Percentiles rank a stretch among this genome's conserved stretches.
These are phyloP conservation scores for Pleurotus sapidus DNA, from an alignment of 768 basidiomycete species.

Conservation along the genomic window DNA sequence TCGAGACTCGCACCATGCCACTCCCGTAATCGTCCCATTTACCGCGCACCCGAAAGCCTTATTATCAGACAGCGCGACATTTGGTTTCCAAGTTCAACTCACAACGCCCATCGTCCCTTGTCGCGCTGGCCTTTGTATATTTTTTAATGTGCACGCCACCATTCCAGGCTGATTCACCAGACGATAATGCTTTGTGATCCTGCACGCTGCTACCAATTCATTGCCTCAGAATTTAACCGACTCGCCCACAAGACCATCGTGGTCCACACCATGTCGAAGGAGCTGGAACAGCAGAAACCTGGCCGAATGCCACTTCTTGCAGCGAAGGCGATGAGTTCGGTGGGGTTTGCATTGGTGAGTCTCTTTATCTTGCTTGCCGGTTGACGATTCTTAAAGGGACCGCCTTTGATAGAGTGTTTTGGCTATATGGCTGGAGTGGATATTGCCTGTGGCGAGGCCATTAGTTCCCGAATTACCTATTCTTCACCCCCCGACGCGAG, in stretches of 20 bases:
- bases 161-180: not conserved
- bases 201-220: not conserved
- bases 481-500: not conserved
- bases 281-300: slow-evolving; percentile 6
- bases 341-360: slow-evolving; percentile 38
- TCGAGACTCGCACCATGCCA: slow-evolving; percentile 17
- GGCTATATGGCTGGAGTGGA: slow-evolving; percentile 32
- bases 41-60: not conserved
- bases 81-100: not conserved
- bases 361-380: no score
- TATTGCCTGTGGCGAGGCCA: not conserved
- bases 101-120: not conserved
- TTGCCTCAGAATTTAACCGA: not conserved
- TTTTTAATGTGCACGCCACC: not conserved
- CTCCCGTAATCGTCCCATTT: slow-evolving; percentile 17
- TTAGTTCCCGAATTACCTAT: not conserved
- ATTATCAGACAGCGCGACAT: not conserved
- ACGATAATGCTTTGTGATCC: slow-evolving; percentile 1
- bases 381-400: not conserved
- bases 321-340: slow-evolving; percentile 22
- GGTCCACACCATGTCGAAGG: not conserved
- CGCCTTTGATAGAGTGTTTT: slow-evolving; percentile 33
- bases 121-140: not conserved
- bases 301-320: slow-evolving; percentile 15
- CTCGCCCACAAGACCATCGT: slow-evolving; percentile 7